Percentiles rank a stretch among this genome's conserved stretches.
Evolutionary conservation across 805 yeast species (phyloP).

Genomic region (Yamadazyma endophytica): DNA sequence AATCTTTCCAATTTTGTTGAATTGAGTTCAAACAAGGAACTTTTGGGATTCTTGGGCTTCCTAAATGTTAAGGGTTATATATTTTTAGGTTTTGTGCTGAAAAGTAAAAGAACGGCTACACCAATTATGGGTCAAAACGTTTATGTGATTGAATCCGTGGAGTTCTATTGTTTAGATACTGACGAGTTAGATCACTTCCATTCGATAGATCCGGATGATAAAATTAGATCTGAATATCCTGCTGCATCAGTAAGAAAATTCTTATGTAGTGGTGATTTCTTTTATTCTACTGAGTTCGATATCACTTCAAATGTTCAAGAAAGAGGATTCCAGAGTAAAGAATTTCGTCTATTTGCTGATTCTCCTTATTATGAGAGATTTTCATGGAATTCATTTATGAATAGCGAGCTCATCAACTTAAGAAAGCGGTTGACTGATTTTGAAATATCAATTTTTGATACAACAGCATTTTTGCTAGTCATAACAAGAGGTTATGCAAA

Average conservation of each 20-base stretch:
- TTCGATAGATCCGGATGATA: conserved; percentile 11
- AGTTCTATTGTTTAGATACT: conserved; percentile 60
- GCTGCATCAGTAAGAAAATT: conserved; percentile 47
- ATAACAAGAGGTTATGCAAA: conserved; percentile 52
- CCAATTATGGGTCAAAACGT: conserved; percentile 54
- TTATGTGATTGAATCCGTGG: conserved; percentile 53
- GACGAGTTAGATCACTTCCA: conserved; percentile 45
- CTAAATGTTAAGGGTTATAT: conserved; percentile 50
- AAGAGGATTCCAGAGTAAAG: conserved; percentile 34
- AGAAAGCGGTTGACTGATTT: conserved; percentile 36
- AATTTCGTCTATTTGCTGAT: conserved; percentile 27
- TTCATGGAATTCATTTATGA: conserved; percentile 51
- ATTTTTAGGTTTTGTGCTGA: conserved; percentile 57
- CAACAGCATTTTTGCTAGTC: conserved; percentile 43
- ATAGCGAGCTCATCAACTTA: conserved; percentile 42
- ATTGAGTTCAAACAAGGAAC: conserved; percentile 29
- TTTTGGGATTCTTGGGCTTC: conserved; percentile 62
- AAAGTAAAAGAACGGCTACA: conserved; percentile 52
- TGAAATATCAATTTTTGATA: conserved; percentile 42
- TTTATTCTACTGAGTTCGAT: conserved; percentile 88
- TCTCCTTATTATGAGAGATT: conserved; percentile 42
- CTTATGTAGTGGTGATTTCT: conserved; percentile 82
- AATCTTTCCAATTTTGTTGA: conserved; percentile 41
- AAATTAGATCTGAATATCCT: conserved; percentile 25
- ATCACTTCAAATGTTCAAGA: conserved; percentile 78